phyloP scores from a whole-genome alignment of 495 filamentous ascomycete species.

The Penicillium angulare region DNA sequence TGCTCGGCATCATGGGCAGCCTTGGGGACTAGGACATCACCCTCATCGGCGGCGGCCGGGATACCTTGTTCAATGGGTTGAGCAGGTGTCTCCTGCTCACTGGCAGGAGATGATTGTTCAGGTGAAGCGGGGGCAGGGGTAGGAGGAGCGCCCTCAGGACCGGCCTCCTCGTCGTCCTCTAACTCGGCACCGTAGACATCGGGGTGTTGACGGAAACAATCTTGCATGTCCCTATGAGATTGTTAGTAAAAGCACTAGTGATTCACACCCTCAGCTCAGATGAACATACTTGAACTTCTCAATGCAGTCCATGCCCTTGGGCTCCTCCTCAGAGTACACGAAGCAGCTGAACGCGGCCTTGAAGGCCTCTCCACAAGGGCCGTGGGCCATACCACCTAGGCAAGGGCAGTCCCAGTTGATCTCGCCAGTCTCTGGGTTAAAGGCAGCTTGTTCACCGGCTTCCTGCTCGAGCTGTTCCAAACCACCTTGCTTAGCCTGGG shows the following conservation, averaged over 20 bases:
- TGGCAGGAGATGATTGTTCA: conserved; percentile 11
- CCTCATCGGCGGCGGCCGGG: conserved; percentile 15
- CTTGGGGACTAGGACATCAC: conserved; percentile 43
- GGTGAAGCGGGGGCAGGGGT: conserved; percentile 12
- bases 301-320: conserved; percentile 99
- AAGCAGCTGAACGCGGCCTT: conserved; percentile 96
- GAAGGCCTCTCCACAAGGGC: conserved; percentile 94
- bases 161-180: conserved; percentile 78
- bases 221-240: conserved; percentile 79
- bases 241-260: conserved; percentile 1
- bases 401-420: conserved; percentile 99
- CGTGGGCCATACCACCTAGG: conserved; percentile 94
- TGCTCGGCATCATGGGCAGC: conserved; percentile 46
- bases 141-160: too few species aligned
- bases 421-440: conserved; percentile 97
- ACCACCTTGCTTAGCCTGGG: conserved; percentile 17
- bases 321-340: conserved; percentile 87
- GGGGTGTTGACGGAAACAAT: conserved; percentile 89
- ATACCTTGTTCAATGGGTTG: too few species aligned
- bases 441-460: conserved; percentile 81
- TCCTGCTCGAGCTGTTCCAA: conserved; percentile 70
- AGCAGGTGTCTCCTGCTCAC: conserved; percentile 10
- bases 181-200: conserved; percentile 92
- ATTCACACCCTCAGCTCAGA: conserved; percentile 9
- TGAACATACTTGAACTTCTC: conserved; percentile 85